Conservation (phyloP, 2,329 filamentous ascomycete species). For the Sporothrix variecibatus region DNA sequence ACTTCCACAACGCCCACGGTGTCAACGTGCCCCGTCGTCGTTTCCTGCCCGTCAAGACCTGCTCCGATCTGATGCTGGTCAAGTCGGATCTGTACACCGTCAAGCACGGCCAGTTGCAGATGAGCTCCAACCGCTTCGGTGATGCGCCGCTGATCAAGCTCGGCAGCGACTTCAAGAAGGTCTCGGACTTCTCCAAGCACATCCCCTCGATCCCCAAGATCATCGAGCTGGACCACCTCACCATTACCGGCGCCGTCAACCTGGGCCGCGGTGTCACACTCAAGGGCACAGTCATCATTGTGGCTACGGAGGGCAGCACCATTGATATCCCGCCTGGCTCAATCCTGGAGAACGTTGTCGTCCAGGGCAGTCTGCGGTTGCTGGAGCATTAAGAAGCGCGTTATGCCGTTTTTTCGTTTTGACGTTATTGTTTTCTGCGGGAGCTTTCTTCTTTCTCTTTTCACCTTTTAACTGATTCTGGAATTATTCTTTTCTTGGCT, state of each 20-base stretch:
- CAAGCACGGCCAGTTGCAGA: constrained; percentile 96
- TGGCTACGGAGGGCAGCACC: constrained; percentile 94
- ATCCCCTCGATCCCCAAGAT: constrained; percentile 88
- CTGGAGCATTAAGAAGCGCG: constrained; percentile 59
- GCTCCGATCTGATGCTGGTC: constrained; percentile 98
- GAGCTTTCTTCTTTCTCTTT: background rate
- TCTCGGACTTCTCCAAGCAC: constrained; percentile 90
- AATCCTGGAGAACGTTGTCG: constrained; percentile 97
- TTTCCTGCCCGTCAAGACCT: constrained; percentile 99
- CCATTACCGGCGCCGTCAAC: constrained; percentile 96
- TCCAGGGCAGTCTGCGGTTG: constrained; percentile 88
- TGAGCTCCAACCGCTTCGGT: constrained; percentile 94
- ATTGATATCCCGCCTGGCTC: constrained; percentile 97
- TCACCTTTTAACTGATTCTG: background rate
- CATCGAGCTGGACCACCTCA: constrained; percentile 89
- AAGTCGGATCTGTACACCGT: constrained; percentile 99
- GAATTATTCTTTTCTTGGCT: constrained; percentile 5
- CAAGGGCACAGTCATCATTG: constrained; percentile 98
- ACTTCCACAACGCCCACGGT: constrained; percentile 98
- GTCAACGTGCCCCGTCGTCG: constrained; percentile 97
- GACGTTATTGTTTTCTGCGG: background rate
- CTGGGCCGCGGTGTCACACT: constrained; percentile 91
- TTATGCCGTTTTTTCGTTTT: background rate
- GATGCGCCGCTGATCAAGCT: constrained; percentile 98
- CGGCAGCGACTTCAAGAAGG: constrained; percentile 99